Evolutionary conservation across 164 flowering plant species (phyloP).

Genomic region (Chimonanthus salicifolius): DNA sequence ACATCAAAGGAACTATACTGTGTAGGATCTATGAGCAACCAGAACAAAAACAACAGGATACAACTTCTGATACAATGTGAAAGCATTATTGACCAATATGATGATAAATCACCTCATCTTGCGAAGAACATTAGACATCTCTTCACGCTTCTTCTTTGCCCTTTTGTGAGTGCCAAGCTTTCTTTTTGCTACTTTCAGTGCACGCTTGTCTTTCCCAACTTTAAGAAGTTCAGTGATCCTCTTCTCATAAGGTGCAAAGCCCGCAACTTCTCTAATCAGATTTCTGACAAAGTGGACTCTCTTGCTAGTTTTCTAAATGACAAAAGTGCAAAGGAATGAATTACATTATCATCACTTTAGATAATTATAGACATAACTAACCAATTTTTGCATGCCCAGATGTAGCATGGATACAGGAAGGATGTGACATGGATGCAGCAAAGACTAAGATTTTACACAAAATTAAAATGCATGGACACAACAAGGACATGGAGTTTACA

Average conservation of each 20-base stretch:
- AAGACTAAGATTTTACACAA: too few species aligned
- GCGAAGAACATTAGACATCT: constrained; percentile 54
- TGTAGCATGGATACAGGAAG: too few species aligned
- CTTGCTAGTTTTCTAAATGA: constrained; percentile 46
- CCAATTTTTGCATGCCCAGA: background rate
- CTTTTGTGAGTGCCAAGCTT: constrained; percentile 55
- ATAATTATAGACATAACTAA: background rate
- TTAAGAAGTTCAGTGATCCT: constrained; percentile 61
- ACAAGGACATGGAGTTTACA: too few species aligned
- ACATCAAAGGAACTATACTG: too few species aligned
- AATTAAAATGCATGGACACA: too few species aligned
- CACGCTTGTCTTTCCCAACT: constrained; percentile 58
- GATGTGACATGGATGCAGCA: too few species aligned
- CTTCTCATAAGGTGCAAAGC: constrained; percentile 58
- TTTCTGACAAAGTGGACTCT: constrained; percentile 40
- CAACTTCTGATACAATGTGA: too few species aligned
- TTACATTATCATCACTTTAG: background rate
- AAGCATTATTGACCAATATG: too few species aligned
- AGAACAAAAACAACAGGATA: too few species aligned
- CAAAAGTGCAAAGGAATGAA: background rate
- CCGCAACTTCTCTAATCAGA: constrained; percentile 56
- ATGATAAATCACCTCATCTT: constrained; percentile 38
- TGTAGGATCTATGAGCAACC: too few species aligned
- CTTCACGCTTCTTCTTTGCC: constrained; percentile 59
- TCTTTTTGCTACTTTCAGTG: constrained; percentile 45